Evolutionary conservation across 2,329 filamentous ascomycete genomes (phyloP).

Genomic region (Gnomoniopsis smithogilvyi): DNA sequence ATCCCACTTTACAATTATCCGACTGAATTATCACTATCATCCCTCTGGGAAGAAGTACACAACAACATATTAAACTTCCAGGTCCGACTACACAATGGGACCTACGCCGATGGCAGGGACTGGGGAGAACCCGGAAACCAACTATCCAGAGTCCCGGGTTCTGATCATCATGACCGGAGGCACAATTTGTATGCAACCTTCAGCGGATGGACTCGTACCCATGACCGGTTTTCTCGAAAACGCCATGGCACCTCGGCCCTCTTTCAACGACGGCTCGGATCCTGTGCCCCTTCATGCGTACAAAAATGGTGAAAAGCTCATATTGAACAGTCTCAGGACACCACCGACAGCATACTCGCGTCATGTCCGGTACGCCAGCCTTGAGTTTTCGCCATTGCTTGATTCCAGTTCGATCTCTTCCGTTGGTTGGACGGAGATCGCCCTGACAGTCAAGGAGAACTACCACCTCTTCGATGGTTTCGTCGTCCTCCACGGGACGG

Average conservation of each 20-base stretch:
- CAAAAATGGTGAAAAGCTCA: slow-evolving; percentile 44
- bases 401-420: slow-evolving; percentile 90
- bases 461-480: slow-evolving; percentile 89
- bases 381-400: slow-evolving; percentile 80
- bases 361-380: slow-evolving; percentile 77
- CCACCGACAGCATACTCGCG: slow-evolving; percentile 77
- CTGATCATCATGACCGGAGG: slow-evolving; percentile 89
- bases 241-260: slow-evolving; percentile 76
- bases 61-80: not conserved
- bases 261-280: slow-evolving; percentile 76
- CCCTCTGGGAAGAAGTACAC: not conserved
- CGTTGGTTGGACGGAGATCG: slow-evolving; percentile 81
- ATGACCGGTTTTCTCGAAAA: slow-evolving; percentile 76
- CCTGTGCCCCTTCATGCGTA: slow-evolving; percentile 50
- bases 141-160: slow-evolving; percentile 71
- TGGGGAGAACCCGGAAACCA: slow-evolving; percentile 20
- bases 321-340: slow-evolving; percentile 70
- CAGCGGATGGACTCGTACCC: slow-evolving; percentile 75
- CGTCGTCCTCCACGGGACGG: slow-evolving; percentile 86
- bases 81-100: not conserved
- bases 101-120: not conserved
- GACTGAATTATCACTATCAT: too few species aligned
- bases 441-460: slow-evolving; percentile 74
- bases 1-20: too few species aligned
- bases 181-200: slow-evolving; percentile 88